Base-by-base conservation (phyloP, 108 stramenopile species). In the Bacterosira constricta region DNA sequence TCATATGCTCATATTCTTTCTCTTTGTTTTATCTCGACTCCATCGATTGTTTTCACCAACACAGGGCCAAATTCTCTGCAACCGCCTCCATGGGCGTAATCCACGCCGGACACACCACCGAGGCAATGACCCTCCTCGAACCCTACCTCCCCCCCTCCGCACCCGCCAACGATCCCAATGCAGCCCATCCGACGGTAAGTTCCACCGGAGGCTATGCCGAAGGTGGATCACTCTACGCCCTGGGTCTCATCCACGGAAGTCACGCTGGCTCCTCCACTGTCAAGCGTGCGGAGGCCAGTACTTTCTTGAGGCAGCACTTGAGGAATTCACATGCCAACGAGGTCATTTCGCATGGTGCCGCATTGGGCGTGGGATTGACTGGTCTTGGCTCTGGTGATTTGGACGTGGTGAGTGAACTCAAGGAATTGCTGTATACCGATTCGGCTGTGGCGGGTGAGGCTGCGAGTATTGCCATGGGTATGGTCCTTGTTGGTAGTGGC, bases 381-480 rank as follows among this genome's bases (percentile, higher is more conserved):
- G 84, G 95, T 59, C 93, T 99, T 84, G 95, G 94, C n/a, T 86
- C 94, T 7, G 88, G 84, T 6, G 85, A 98, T 60, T 79, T 86
- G 60, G 80, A 88, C 10, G 80, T 94, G 51, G 89, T 93, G 39
- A 93, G 97, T 45, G 95, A 97, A 73, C 82, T 99, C 44, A 95
- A 96, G 66, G 89, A 95, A 41, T 71, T 97, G 29, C 91, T 99
- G 11, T 94, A 95, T 79, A 94, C 91, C 0, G 99, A 99, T 83
- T 96, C 91, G 38, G 98, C 98, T 63, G 96, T 98, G 34, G 93
- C 97, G 9, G 98, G 98, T 37, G 99, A 99, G 85, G 99, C 96
- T 5, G 98, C 99, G 11, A 98, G 97, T 26, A 91, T 97, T 23
- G 97, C 94, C 47, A 97, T 99, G n/a, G 99, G 99, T 11, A 90